Percentiles rank a stretch among this genome's conserved stretches.
phyloP scores from a whole-genome alignment of 257 asterid species.

The Nicotiana undulata region DNA sequence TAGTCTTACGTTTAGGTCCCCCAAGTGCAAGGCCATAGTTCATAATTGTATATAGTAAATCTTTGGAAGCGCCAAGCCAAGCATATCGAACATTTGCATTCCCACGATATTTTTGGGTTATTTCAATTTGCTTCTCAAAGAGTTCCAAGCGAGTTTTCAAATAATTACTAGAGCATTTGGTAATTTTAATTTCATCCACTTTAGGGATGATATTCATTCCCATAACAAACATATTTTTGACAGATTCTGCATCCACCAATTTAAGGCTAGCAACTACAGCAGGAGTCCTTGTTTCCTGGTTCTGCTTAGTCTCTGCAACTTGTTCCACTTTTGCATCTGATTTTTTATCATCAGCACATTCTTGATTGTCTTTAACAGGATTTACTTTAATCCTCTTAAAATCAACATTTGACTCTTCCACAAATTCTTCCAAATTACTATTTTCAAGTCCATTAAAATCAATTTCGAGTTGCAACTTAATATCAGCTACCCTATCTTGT shows the following conservation, averaged over 20 bases:
- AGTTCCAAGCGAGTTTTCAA: conserved; percentile 52
- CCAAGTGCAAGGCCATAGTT: conserved; percentile 55
- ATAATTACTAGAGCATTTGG: conserved; percentile 26
- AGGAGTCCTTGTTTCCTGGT: conserved; percentile 14
- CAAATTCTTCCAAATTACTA: conserved; percentile 33
- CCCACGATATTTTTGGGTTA: conserved; percentile 56
- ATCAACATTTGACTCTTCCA: conserved; percentile 60
- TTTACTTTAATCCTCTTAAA: conserved; percentile 25
- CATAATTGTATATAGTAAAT: conserved; percentile 34
- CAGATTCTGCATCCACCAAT: conserved; percentile 28
- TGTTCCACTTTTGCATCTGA: conserved; percentile 26
- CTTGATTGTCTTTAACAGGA: conserved; percentile 20
- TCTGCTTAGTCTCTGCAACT: conserved; percentile 21
- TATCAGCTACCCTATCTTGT: conserved; percentile 29
- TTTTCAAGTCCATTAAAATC: conserved; percentile 48
- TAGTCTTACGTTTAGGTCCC: conserved; percentile 26
- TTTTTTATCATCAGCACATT: conserved; percentile 22
- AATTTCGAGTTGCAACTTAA: conserved; percentile 65
- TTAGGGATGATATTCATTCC: conserved; percentile 26
- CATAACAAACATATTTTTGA: conserved; percentile 40
- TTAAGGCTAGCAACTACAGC: conserved; percentile 14
- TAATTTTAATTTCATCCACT: conserved; percentile 38
- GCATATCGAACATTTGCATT: conserved; percentile 69
- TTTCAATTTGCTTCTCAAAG: conserved; percentile 68
- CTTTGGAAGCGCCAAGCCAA: conserved; percentile 77